A percentile compares a stretch with the other conserved stretches of the same genome.
Evolutionary conservation across 805 yeast species (phyloP).

Genomic region (Kluyveromyces wickerhamii): DNA sequence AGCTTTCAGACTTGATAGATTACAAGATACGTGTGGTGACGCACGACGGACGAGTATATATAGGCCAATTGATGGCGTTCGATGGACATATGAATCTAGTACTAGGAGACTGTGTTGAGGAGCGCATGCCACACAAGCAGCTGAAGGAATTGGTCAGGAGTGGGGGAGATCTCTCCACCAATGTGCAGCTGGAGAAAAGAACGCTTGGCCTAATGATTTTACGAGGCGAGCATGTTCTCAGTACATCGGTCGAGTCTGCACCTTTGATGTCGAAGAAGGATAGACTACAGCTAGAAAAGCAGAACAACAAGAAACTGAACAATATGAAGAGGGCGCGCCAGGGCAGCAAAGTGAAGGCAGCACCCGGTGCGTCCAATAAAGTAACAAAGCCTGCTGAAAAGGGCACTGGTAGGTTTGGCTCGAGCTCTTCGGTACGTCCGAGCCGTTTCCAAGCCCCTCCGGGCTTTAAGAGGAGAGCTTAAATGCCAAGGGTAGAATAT

Average conservation of each 20-base stretch:
- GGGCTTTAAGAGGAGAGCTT: conserved; percentile 31
- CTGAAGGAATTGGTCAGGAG: conserved; percentile 29
- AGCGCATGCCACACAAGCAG: conserved; percentile 58
- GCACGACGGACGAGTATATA: conserved; percentile 66
- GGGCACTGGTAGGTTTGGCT: not conserved
- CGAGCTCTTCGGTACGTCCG: conserved; percentile 10
- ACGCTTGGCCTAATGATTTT: conserved; percentile 72
- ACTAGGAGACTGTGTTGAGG: conserved; percentile 76
- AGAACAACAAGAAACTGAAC: conserved; percentile 29
- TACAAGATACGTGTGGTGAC: conserved; percentile 67
- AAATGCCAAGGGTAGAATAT: too few species aligned
- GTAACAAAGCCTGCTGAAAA: conserved; percentile 2
- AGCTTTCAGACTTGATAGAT: conserved; percentile 54
- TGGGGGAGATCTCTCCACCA: conserved; percentile 29
- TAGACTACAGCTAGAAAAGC: conserved; percentile 26
- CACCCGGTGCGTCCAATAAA: not conserved
- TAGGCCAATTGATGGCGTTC: conserved; percentile 79
- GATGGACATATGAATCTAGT: conserved; percentile 88
- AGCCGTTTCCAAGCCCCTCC: conserved; percentile 42
- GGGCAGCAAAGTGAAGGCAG: conserved; percentile 6
- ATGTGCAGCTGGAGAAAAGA: conserved; percentile 58
- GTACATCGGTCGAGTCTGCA: conserved; percentile 53
- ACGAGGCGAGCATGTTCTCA: conserved; percentile 81
- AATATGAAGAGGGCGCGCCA: conserved; percentile 27
- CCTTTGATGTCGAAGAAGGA: conserved; percentile 39